Base-by-base conservation (phyloP, 768 basidiomycete species). In the Mycena alexandri region DNA sequence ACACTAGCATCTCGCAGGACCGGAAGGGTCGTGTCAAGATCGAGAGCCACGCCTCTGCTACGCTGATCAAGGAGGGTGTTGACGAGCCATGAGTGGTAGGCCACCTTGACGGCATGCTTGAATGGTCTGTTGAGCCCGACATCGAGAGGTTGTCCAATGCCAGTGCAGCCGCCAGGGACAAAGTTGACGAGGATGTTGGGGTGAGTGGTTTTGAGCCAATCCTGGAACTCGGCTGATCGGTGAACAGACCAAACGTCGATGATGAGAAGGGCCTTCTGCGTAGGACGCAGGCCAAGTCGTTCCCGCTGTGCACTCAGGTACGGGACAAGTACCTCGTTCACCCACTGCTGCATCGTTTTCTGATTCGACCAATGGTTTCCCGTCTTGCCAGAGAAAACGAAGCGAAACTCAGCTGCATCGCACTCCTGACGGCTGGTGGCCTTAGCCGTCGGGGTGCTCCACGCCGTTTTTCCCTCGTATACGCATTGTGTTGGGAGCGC, bases 211-310 rank as follows among this genome's bases (percentile, higher is more conserved):
- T 60, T 38, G 51, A 80, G 58, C 77, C 77, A 79, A 10, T 12
- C 50, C 14, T 71, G 55, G 63, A 80, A 80, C 34, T 75, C 75
- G 19, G 50, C 42, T 9, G 73, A 75, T 5, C 76, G 68, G 60
- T 80, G 79, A 24, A 79, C 78, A 6, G 75, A 74, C 76, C 76
- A 77, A 33, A 71, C 66, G 51, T 77, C 76, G n/a, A 77, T 72
- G 34, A 67, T 55, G 68, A 67, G 67, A 14, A 77, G 36, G 13
- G 63, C 61, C 42, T 70, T 66, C 46, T 75, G 75, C 8, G 17
- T n/a, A 13, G 65, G 44, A 46, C 68, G 16, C 51, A 46, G 8
- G 36, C 24, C 9, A 46, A 63, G 6, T 43, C 13, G 13, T 13
- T 14, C 47, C 65, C 63, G 24, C 58, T 48, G 16, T 3, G 6